Percentiles rank a stretch among this genome's conserved stretches.
These are phyloP conservation scores for Linnemannia exigua DNA, from an alignment of 192 early-diverging fungal species.

Conservation along the genomic window DNA sequence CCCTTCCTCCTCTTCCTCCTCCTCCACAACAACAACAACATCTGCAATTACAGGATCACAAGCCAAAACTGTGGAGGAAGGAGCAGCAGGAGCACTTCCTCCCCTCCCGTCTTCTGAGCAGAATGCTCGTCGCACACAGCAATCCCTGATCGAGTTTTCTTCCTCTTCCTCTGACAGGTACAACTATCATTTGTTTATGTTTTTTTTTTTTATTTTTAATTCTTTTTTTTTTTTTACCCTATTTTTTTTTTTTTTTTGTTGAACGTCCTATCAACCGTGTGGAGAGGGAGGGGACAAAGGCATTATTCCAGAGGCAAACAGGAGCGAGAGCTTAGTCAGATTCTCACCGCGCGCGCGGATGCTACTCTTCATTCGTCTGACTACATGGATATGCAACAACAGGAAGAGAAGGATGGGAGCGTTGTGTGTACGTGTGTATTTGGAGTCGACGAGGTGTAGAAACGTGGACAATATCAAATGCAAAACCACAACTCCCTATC, in stretches of 20 bases:
- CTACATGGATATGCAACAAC: neutral
- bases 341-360: neutral
- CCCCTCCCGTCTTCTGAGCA: neutral
- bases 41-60: constrained; percentile 1
- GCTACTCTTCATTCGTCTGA: neutral
- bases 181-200: neutral
- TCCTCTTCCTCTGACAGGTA: neutral
- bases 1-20: neutral
- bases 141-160: neutral
- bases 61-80: neutral
- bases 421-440: no score
- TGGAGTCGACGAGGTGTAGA: neutral
- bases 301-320: neutral
- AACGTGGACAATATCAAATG: neutral
- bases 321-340: neutral
- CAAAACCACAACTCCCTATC: neutral
- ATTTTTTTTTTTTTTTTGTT: neutral
- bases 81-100: neutral
- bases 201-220: neutral
- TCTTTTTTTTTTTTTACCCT: neutral
- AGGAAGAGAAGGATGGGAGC: neutral
- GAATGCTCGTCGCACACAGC: neutral
- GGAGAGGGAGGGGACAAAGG: neutral
- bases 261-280: neutral
- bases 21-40: neutral